These are phyloP conservation scores for Favolaschia claudopus DNA, from an alignment of 768 basidiomycete species.

Conservation along the genomic window DNA sequence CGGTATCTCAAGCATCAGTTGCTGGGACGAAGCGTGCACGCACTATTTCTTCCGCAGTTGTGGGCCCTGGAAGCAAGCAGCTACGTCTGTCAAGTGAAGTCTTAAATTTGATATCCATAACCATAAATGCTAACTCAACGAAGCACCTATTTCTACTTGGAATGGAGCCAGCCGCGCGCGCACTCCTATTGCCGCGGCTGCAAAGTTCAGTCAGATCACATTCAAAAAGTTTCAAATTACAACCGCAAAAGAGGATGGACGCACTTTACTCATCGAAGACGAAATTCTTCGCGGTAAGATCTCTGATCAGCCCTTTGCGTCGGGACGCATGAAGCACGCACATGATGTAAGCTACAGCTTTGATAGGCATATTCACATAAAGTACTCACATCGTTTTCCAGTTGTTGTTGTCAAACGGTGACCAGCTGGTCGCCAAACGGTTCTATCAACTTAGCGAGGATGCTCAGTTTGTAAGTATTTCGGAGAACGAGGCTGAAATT, in stretches of 20 bases:
- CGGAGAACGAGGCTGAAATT: too few species aligned
- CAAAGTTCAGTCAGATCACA: neutral
- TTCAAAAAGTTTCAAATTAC: neutral
- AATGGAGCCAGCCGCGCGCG: neutral
- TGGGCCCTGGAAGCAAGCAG: neutral
- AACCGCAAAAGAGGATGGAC: neutral
- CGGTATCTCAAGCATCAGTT: too few species aligned
- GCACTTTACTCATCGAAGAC: neutral
- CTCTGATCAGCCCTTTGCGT: neutral
- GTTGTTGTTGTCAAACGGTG: too few species aligned
- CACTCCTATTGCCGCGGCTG: neutral
- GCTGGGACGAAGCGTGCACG: too few species aligned
- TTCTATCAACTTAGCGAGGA: too few species aligned
- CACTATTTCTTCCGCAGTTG: neutral
- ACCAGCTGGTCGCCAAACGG: too few species aligned
- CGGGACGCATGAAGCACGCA: neutral
- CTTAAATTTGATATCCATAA: too few species aligned
- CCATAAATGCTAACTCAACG: too few species aligned
- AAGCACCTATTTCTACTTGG: neutral
- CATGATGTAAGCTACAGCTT: neutral
- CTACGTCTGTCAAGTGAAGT: neutral
- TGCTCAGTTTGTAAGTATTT: too few species aligned
- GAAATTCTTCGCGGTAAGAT: neutral
- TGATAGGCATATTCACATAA: too few species aligned
- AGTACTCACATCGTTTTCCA: too few species aligned